These are phyloP conservation scores for Leccinellum luteum DNA, from an alignment of 768 basidiomycete species.

Conservation along the genomic window DNA sequence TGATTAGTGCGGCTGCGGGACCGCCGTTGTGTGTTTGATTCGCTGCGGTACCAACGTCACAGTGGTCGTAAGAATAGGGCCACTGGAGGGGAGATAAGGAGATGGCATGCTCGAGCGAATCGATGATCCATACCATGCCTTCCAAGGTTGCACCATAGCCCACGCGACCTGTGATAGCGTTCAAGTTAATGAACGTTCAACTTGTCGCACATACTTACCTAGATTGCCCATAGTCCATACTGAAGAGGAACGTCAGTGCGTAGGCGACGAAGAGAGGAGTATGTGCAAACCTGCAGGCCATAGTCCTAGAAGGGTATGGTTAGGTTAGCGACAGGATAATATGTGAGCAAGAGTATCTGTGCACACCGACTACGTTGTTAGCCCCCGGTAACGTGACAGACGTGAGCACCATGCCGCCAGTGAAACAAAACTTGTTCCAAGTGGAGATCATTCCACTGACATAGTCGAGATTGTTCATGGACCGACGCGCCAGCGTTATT, in stretches of 20 bases:
- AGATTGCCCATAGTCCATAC: constrained; percentile 82
- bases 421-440: constrained; percentile 95
- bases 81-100: constrained; percentile 42
- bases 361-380: constrained; percentile 45
- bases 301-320: constrained; percentile 39
- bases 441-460: constrained; percentile 66
- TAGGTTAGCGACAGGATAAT: neutral
- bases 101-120: neutral
- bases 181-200: neutral
- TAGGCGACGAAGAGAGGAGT: neutral
- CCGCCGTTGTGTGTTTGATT: constrained; percentile 77
- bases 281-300: constrained; percentile 64
- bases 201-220: constrained; percentile 34
- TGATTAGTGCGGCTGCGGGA: constrained; percentile 57
- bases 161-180: constrained; percentile 54
- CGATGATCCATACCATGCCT: constrained; percentile 55
- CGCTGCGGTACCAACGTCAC: constrained; percentile 88
- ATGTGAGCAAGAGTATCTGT: neutral
- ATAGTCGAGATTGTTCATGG: constrained; percentile 70
- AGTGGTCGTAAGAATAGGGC: constrained; percentile 82
- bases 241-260: constrained; percentile 15
- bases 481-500: constrained; percentile 66
- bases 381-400: constrained; percentile 71
- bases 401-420: constrained; percentile 75
- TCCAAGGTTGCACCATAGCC: constrained; percentile 87